These are phyloP conservation scores for Solanum dulcamara DNA, from an alignment of 257 asterid species.

Conservation along the genomic window DNA sequence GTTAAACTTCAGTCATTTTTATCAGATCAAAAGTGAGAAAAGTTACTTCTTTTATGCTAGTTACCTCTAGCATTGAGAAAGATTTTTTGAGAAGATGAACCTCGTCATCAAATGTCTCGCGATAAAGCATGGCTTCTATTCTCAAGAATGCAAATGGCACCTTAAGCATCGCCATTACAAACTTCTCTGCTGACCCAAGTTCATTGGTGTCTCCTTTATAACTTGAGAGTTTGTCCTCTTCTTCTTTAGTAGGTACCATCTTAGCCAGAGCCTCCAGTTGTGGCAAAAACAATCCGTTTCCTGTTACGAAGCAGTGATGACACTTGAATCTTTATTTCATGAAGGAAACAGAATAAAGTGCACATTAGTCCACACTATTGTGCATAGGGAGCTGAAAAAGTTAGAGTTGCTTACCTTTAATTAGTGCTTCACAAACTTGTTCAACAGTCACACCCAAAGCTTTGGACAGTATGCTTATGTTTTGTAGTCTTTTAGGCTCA, in stretches of 20 bases:
- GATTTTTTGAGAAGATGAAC: slow-evolving; percentile 73
- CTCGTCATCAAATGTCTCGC: slow-evolving; percentile 83
- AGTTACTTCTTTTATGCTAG: background rate
- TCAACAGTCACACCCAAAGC: slow-evolving; percentile 68
- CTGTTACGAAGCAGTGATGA: slow-evolving; percentile 19
- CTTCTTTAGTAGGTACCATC: slow-evolving; percentile 88
- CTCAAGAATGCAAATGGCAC: slow-evolving; percentile 70
- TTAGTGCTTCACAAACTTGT: slow-evolving; percentile 69
- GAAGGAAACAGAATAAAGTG: background rate
- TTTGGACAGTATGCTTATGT: slow-evolving; percentile 80
- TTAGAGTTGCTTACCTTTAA: slow-evolving; percentile 34
- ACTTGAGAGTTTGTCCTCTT: slow-evolving; percentile 55
- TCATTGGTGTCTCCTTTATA: slow-evolving; percentile 62
- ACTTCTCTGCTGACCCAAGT: slow-evolving; percentile 79
- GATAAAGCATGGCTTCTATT: slow-evolving; percentile 82
- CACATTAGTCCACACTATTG: background rate
- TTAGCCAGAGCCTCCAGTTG: slow-evolving; percentile 80
- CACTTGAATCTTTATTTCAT: background rate
- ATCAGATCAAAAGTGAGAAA: background rate
- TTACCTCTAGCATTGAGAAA: slow-evolving; percentile 86
- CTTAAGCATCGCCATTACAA: slow-evolving; percentile 60
- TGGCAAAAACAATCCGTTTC: slow-evolving; percentile 75
- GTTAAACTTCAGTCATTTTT: background rate
- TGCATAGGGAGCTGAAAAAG: background rate
- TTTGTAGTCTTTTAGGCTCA: slow-evolving; percentile 90